Base-by-base conservation (phyloP, 73 alveolate species). In the Halteria grandinella region DNA sequence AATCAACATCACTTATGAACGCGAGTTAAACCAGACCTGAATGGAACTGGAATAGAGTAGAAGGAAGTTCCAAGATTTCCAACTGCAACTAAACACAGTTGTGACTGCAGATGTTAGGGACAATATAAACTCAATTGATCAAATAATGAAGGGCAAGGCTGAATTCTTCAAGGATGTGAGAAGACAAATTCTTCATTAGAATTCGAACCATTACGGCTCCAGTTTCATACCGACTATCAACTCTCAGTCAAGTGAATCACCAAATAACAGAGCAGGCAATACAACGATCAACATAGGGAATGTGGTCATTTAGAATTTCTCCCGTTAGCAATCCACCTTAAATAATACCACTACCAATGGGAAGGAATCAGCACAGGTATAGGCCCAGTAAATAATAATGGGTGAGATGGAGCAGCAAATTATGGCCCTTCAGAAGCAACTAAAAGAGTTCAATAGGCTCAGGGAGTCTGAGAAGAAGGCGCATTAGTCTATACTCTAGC, bases 21-120 rank as follows among this genome's bases (percentile, higher is more conserved):
- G 70, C 23, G 78, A 75, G 55, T 45, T 75, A 0, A 18, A 55
- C 20, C 37, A 58, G 31, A 17, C 51, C 21, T 0, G 33, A 5
- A 39, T 40, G 47, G 52, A 55, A 27, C 51, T 75, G 49, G 78
- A 55, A 12, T 76, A 55, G n/a, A 36, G 77, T 47, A 55, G 40
- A 27, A 41, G 15, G 17, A 55, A 58, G 34, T 75, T 75, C 45
- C 1, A 39, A 20, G 87, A 75, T 0, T 75, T 39, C 70, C 21
- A 43, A 23, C 43, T 24, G 48, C 29, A 40, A 17, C 59, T 75
- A 5, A 57, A 21, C 37, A 55, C 57, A 6, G 43, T 64, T 21
- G 59, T 70, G 5, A 70, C 24, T 53, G 70, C 70, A 3, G 83
- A 49, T 49, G 87, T 75, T 4, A 34, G 87, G n/a, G 87, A 52